Evolutionary conservation across 345 rosid genomes (phyloP).

Genomic region (Gossypium bickii): DNA sequence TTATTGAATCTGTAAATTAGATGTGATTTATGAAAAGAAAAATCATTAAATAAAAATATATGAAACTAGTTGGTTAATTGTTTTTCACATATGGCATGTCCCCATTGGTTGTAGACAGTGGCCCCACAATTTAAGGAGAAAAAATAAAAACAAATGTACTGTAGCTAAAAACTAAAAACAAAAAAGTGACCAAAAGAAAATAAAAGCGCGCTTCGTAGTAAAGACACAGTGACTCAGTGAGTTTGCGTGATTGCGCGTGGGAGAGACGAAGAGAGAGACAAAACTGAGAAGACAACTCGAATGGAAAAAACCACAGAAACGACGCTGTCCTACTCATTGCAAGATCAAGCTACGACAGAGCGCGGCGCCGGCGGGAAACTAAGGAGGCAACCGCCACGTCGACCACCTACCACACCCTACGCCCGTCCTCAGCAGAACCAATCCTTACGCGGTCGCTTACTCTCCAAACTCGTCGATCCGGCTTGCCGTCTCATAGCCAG

Average conservation of each 20-base stretch:
- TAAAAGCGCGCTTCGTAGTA: conserved; percentile 4
- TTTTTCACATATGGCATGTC: not conserved
- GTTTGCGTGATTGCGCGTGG: conserved; percentile 12
- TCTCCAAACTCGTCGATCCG: conserved; percentile 75
- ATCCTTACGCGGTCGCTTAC: conserved; percentile 46
- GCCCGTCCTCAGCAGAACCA: conserved; percentile 50
- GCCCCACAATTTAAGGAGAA: not conserved
- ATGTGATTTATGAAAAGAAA: too few relatives aligned
- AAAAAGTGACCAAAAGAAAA: not conserved
- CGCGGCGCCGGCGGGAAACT: conserved; percentile 70
- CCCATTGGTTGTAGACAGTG: not conserved
- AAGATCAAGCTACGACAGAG: not conserved
- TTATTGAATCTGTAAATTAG: not conserved
- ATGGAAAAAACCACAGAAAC: conserved; percentile 29
- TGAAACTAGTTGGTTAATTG: too few relatives aligned
- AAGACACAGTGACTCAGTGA: not conserved
- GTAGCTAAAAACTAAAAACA: not conserved
- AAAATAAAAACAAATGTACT: not conserved
- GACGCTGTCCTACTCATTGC: conserved; percentile 26
- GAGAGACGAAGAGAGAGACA: not conserved
- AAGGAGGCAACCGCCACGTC: conserved; percentile 30
- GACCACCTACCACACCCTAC: conserved; percentile 28
- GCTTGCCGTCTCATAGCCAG: conserved; percentile 63
- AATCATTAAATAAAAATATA: too few relatives aligned
- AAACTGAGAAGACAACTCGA: not conserved